A percentile compares a stretch with the other conserved stretches of the same genome.
phyloP scores from a whole-genome alignment of 805 yeast species.

The Tetrapisispora phaffii region DNA sequence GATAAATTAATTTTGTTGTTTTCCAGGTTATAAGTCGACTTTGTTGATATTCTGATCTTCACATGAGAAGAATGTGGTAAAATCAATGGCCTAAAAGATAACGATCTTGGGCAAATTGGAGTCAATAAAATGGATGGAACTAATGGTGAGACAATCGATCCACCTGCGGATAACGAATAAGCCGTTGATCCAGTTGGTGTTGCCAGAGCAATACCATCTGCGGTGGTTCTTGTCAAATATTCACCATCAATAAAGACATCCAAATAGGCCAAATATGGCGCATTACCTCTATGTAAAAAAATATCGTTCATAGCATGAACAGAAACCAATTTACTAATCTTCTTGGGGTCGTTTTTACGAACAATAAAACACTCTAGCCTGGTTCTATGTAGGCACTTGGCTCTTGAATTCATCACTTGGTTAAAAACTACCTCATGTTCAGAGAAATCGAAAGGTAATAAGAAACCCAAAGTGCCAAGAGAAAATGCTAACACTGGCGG shows the following conservation, averaged over 20 bases:
- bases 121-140: conserved; percentile 76
- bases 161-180: conserved; percentile 81
- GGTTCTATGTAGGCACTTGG: conserved; percentile 64
- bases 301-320: conserved; percentile 86
- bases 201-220: conserved; percentile 77
- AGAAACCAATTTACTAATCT: conserved; percentile 5
- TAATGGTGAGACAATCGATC: conserved; percentile 82
- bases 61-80: conserved; percentile 74
- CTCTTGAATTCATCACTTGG: conserved; percentile 55
- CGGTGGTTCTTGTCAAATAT: conserved; percentile 79
- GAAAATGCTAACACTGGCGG: conserved; percentile 89
- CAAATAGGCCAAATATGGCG: conserved; percentile 74
- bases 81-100: conserved; percentile 81
- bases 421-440: conserved; percentile 52
- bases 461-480: conserved; percentile 82
- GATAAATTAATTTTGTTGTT: conserved; percentile 36
- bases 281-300: conserved; percentile 75
- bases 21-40: conserved; percentile 27
- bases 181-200: conserved; percentile 97
- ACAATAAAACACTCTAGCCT: conserved; percentile 70
- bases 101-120: conserved; percentile 85
- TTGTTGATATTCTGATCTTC: conserved; percentile 47
- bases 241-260: conserved; percentile 82
- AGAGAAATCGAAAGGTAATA: conserved; percentile 74
- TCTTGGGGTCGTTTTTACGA: conserved; percentile 21